Base-by-base conservation (phyloP, 2,329 filamentous ascomycete genomes). In the Tolypocladium album region DNA sequence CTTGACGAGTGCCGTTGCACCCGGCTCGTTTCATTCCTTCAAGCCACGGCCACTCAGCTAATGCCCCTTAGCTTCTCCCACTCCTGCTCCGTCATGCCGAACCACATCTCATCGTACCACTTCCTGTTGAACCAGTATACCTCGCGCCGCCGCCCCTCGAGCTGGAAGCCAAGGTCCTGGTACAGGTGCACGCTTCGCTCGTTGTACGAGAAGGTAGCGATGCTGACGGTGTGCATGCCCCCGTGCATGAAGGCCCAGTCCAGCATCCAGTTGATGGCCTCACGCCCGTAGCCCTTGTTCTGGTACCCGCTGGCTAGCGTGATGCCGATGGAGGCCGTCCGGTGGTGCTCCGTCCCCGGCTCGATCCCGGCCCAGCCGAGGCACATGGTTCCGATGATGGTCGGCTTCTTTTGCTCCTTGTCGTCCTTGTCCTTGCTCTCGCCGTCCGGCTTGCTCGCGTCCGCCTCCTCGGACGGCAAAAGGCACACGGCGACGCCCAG, bases 191-290 rank as follows among this genome's bases (percentile, higher is more conserved):
- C 58, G 1, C 76, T 78, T 1, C 75, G 70, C 40, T 67, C 65
- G 61, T 80, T 81, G 64, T 71, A 81, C 20, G 67, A 73, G 50
- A 77, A 74, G 7, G 71, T 72, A 9, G 67, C 64, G 20, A 81
- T 70, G 42, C 67, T 68, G 38, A 81, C 72, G 12, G 74, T 69
- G 62, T 81, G 78, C 69, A 81, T 63, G 11, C 74, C 75, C 4
- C 70, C 76, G 34, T 71, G 69, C 38, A 63, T 62, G 64, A 81
- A 82, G 0, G 74, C 74, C 72, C 77, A 81, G 55, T 76, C 71
- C n/a, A 79, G 63, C 8, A 69, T 72, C 78, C 77, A 82, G 36
- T 68, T 67, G 60, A 81, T 75, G 5, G 76, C 75, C 64, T 81
- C 78, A 22, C 65, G 65, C 8, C 79, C 78, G 61, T 80, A 81